phyloP scores from a whole-genome alignment of 129 eudicot species.

The Heracleum sosnowskyi region DNA sequence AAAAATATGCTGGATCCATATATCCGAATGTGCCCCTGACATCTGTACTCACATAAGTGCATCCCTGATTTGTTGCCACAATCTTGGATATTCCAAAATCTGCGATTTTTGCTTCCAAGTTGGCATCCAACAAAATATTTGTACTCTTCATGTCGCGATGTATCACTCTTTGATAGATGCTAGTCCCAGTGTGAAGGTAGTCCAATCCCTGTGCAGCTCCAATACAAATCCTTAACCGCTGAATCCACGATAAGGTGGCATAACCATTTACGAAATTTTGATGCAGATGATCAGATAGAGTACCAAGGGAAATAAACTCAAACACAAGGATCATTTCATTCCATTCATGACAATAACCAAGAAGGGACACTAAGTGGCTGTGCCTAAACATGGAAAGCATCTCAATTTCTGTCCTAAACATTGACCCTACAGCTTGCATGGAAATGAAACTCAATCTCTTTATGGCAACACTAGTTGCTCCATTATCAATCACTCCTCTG shows the following conservation, averaged over 20 bases:
- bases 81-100: constrained; percentile 52
- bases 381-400: constrained; percentile 40
- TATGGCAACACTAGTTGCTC: constrained; percentile 22
- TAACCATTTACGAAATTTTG: not conserved
- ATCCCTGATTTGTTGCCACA: constrained; percentile 3
- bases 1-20: constrained; percentile 42
- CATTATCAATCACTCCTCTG: constrained; percentile 30
- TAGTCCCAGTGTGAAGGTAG: constrained; percentile 40
- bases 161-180: constrained; percentile 28
- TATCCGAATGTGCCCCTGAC: constrained; percentile 53
- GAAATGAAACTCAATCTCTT: constrained; percentile 29
- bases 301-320: constrained; percentile 36
- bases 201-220: constrained; percentile 53
- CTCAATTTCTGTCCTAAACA: constrained; percentile 41
- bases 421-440: constrained; percentile 31
- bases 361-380: constrained; percentile 32
- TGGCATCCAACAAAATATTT: constrained; percentile 38
- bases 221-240: constrained; percentile 30
- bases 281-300: constrained; percentile 32
- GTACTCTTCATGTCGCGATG: constrained; percentile 45
- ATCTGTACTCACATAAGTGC: constrained; percentile 24
- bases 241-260: constrained; percentile 31
- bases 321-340: constrained; percentile 36
- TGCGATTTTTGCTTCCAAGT: constrained; percentile 26
- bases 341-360: constrained; percentile 34